Base-by-base conservation (phyloP, 2,329 filamentous ascomycete species). In the Chlorencoelia australis region DNA sequence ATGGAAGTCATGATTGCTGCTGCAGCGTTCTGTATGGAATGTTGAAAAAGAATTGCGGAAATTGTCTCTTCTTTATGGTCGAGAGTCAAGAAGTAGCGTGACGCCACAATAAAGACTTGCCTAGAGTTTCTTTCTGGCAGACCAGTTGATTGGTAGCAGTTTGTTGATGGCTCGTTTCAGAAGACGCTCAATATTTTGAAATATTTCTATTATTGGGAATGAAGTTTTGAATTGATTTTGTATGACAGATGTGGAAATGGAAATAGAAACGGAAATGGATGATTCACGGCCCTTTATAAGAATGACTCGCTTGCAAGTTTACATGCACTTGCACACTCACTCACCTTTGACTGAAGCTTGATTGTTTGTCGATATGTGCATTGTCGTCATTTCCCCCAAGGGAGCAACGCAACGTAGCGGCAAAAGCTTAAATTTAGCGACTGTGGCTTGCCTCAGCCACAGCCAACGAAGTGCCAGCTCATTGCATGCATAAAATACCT, bases 1-100 rank as follows among this genome's bases (percentile, higher is more conserved):
- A 68, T 51, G 20, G 62, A 61, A 24, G 72, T 60, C 75, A 79
- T 79, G 43, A 46, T 61, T 50, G 46, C 40, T 35, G 35, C 21
- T 45, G 32, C 11, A 28, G 33, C n/a, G n/a, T n/a, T n/a, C n/a
- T n/a, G n/a, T n/a, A n/a, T n/a, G n/a, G n/a, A n/a, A n/a, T n/a
- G n/a, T n/a, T n/a, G n/a, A n/a, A n/a, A n/a, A n/a, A n/a, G 24
- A 37, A 37, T 40, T 40, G 37, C 37, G 28, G 29, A 13, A 20
- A 30, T 36, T 17, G 21, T 32, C 36, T 32, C 32, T 19, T 16
- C 17, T 43, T 34, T 44, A 43, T n/a, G n/a, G n/a, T n/a, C n/a
- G n/a, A n/a, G n/a, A n/a, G n/a, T n/a, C n/a, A n/a, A n/a, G n/a
- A n/a, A n/a, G n/a, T n/a, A n/a, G n/a, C n/a, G n/a, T n/a, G n/a